Conservation (phyloP, 768 basidiomycete species). For the Lactifluus echinatus region DNA sequence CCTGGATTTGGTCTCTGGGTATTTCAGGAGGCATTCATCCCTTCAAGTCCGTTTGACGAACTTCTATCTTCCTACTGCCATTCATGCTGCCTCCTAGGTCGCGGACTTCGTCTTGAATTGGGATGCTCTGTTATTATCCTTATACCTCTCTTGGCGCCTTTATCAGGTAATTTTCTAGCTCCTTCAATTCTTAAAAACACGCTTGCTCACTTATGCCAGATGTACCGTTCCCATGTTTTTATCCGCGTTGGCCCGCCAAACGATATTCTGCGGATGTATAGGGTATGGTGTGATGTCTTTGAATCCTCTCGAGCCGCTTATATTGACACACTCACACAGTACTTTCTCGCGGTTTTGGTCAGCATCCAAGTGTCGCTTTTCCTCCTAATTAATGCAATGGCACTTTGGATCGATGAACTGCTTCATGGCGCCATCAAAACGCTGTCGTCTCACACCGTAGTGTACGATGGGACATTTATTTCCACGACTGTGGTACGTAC, state of each 20-base stretch:
- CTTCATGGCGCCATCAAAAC: constrained; percentile 36
- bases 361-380: constrained; percentile 48
- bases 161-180: constrained; percentile 29
- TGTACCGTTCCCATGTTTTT: constrained; percentile 41
- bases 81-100: constrained; percentile 29
- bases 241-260: constrained; percentile 45
- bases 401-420: constrained; percentile 50
- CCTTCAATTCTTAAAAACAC: neutral
- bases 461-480: constrained; percentile 41
- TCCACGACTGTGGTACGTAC: constrained; percentile 36
- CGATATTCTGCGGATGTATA: constrained; percentile 42
- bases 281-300: constrained; percentile 27
- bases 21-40: constrained; percentile 33
- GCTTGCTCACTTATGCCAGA: constrained; percentile 23
- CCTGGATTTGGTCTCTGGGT: constrained; percentile 38
- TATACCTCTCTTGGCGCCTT: constrained; percentile 38
- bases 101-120: constrained; percentile 40
- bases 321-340: constrained; percentile 26
- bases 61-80: neutral
- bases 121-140: constrained; percentile 35
- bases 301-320: neutral
- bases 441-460: constrained; percentile 33
- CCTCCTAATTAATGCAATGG: constrained; percentile 40
- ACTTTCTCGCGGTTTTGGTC: constrained; percentile 46
- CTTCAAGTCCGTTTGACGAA: constrained; percentile 33